Conservation (phyloP, 176 grass and related monocot genomes). For the Thalia dealbata region DNA sequence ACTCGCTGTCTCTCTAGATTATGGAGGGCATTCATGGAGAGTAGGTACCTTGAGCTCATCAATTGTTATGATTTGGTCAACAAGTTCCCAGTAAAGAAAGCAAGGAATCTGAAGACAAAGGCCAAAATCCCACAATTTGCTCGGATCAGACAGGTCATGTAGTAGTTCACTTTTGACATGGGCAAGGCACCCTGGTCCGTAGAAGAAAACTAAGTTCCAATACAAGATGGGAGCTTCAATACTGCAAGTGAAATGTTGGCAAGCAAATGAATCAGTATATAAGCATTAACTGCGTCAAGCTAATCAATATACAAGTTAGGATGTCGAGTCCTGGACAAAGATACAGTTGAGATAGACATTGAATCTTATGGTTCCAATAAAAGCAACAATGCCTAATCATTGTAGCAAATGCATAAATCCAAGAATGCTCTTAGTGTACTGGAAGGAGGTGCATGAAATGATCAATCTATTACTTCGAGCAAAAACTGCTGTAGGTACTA, state of each 20-base stretch:
- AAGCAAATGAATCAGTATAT: neutral
- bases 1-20: too few relatives aligned
- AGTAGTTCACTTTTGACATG: constrained; percentile 93
- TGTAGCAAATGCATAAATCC: neutral
- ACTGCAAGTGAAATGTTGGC: neutral
- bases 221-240: neutral
- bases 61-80: too few relatives aligned
- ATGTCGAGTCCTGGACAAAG: neutral
- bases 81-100: too few relatives aligned
- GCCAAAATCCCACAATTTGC: too few relatives aligned
- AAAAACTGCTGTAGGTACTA: too few relatives aligned
- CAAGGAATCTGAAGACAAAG: too few relatives aligned
- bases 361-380: neutral
- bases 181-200: constrained; percentile 78
- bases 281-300: neutral
- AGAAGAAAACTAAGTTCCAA: constrained; percentile 9
- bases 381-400: neutral
- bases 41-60: too few relatives aligned
- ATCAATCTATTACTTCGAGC: too few relatives aligned
- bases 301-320: neutral
- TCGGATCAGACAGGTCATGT: constrained; percentile 32
- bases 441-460: neutral
- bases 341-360: neutral
- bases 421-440: neutral
- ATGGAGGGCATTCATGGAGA: too few relatives aligned